These are phyloP conservation scores for Neopestalotiopsis sp. DNA, from an alignment of 2,329 filamentous ascomycete genomes.

Conservation along the genomic window DNA sequence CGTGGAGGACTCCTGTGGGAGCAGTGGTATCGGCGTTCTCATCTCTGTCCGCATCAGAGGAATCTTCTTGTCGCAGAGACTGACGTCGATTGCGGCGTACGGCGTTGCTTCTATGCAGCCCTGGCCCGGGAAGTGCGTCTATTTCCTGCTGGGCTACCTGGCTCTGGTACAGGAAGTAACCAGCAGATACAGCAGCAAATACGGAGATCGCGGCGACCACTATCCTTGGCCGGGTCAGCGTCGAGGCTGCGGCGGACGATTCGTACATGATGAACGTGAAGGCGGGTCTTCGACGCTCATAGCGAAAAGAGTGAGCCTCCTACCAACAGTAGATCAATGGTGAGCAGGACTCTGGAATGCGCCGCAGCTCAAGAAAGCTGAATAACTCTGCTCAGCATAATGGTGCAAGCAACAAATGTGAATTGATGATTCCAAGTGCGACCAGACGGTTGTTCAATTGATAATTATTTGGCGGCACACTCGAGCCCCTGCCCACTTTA, in stretches of 20 bases:
- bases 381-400: not conserved
- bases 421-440: not conserved
- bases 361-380: constrained; percentile 4
- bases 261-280: constrained; percentile 47
- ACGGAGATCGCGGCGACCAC: constrained; percentile 61
- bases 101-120: constrained; percentile 70
- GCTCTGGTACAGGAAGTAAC: constrained; percentile 62
- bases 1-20: constrained; percentile 30
- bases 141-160: constrained; percentile 30
- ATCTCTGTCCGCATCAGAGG: constrained; percentile 47
- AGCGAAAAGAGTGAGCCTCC: constrained; percentile 3
- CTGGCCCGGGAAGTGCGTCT: constrained; percentile 33
- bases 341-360: not conserved
- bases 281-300: constrained; percentile 8
- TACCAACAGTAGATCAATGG: not conserved
- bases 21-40: constrained; percentile 46
- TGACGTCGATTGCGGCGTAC: constrained; percentile 56
- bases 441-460: not conserved
- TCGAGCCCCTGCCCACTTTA: too few relatives aligned
- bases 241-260: constrained; percentile 56
- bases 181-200: constrained; percentile 59
- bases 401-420: not conserved
- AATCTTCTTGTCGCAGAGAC: constrained; percentile 38
- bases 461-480: too few relatives aligned
- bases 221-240: constrained; percentile 58